These are phyloP conservation scores for Blastobotrys aristatus DNA, from an alignment of 1,139 yeast genomes.

Conservation along the genomic window DNA sequence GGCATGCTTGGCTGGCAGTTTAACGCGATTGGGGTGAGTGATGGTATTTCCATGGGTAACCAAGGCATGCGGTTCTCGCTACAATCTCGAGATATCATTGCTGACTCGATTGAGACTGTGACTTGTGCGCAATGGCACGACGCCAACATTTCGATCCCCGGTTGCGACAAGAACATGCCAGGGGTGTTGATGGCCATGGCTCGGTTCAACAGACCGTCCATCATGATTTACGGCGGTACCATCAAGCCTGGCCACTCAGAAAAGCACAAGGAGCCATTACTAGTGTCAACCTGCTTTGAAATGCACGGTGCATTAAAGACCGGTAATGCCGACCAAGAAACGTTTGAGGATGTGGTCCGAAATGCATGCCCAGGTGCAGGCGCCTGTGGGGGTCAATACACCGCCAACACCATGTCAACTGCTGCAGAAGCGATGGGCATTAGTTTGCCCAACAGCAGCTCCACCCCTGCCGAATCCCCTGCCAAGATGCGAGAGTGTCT, in stretches of 20 bases:
- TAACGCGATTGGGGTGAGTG: conserved; percentile 91
- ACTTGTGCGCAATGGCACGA: conserved; percentile 93
- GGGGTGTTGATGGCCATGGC: conserved; percentile 95
- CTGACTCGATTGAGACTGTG: conserved; percentile 91
- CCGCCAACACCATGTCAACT: conserved; percentile 92
- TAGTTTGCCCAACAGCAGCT: conserved; percentile 78
- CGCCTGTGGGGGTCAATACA: conserved; percentile 96
- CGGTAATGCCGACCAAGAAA: conserved; percentile 59
- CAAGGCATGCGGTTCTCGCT: conserved; percentile 90
- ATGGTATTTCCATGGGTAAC: conserved; percentile 95
- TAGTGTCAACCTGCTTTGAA: conserved; percentile 85
- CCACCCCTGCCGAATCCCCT: conserved; percentile 74
- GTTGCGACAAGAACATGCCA: conserved; percentile 95
- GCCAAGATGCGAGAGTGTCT: conserved; percentile 74
- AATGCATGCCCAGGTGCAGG: conserved; percentile 95
- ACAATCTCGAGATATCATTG: conserved; percentile 90
- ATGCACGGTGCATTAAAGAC: conserved; percentile 80
- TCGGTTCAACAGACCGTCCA: conserved; percentile 86
- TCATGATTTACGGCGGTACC: conserved; percentile 94
- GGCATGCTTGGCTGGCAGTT: conserved; percentile 92
- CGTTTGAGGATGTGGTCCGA: conserved; percentile 70
- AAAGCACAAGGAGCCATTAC: conserved; percentile 59
- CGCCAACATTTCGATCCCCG: conserved; percentile 83
- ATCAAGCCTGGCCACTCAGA: conserved; percentile 75
- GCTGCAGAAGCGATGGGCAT: conserved; percentile 90